Base-by-base conservation (phyloP, 176 grass and related monocot species). In the Juncus inflexus region DNA sequence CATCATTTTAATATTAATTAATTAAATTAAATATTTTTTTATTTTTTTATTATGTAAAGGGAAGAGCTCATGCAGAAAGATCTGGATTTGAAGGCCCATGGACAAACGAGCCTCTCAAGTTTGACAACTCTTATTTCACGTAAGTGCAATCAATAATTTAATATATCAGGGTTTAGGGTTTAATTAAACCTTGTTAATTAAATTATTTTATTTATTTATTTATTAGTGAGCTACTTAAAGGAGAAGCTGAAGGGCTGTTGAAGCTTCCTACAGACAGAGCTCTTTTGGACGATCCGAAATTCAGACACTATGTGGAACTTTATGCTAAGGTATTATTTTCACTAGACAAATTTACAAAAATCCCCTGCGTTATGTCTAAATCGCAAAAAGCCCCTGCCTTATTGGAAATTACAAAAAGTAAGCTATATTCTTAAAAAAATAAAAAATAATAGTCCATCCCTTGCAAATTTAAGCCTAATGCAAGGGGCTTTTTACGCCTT, bases 121-220 rank as follows among this genome's bases (percentile, higher is more conserved):
- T 99, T 68, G 88, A 86, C 71, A 92, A 92, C 71, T 92, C 88
- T 5, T 90, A 86, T 76, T 99, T 99, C 74, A 9, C 84, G 94
- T 99, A 86, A 86, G 87, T 76, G 9, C 16, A 64, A 58, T 61
- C 51, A 35, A 83, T 73, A 71, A 7, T 39, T 58, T 41, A 13
- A 79, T 19, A 50, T 35, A 41, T 35, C 13, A 50, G 3, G 58
- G n/a, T 69, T 40, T 70, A 65, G 53, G 28, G 43, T 38, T 75
- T 6, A 62, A 43, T 8, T 75, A 28, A 28, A 12, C 45, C 35
- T 6, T 68, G 16, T 62, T 55, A 69, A 28, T 55, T 65, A 50
- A 37, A 50, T 50, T 37, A 43, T 57, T 47, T 55, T 65, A 50
- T 37, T 56, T 37, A 43, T 57, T 47, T 28, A n/a, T 69, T 52